A percentile compares a stretch with the other conserved stretches of the same genome.
phyloP scores from a whole-genome alignment of 1,139 yeast species.

The Saccharomyces hybrid region DNA sequence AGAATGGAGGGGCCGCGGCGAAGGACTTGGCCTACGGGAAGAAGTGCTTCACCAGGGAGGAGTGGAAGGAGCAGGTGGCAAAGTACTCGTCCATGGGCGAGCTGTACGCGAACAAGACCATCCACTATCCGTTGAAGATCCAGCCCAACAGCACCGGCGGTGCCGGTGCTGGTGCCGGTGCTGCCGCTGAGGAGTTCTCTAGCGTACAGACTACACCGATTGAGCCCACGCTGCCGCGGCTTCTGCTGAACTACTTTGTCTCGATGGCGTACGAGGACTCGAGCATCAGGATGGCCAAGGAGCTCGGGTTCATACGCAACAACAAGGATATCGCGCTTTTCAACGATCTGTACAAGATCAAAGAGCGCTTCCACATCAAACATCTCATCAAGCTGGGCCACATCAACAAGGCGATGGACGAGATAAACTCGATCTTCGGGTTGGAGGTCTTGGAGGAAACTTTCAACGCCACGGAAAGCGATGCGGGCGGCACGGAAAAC shows the following conservation, averaged over 20 bases:
- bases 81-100: constrained; percentile 13
- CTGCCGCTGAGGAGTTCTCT: neutral
- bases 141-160: neutral
- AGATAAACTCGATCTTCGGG: constrained; percentile 24
- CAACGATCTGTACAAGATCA: constrained; percentile 23
- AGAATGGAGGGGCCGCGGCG: neutral
- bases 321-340: constrained; percentile 26
- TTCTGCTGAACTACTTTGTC: constrained; percentile 29
- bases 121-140: neutral
- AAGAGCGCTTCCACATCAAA: constrained; percentile 22
- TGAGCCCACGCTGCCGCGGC: constrained; percentile 23
- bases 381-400: constrained; percentile 26
- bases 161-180: neutral
- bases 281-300: constrained; percentile 28
- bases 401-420: constrained; percentile 23
- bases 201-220: constrained; percentile 1
- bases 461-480: constrained; percentile 3
- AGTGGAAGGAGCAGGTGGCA: constrained; percentile 25
- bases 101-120: constrained; percentile 4
- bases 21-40: constrained; percentile 11
- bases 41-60: constrained; percentile 22
- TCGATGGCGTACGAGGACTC: constrained; percentile 29
- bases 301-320: constrained; percentile 19
- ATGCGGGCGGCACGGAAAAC: constrained; percentile 2
- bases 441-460: constrained; percentile 20